Conservation (phyloP, 2,329 filamentous ascomycete genomes). For the Pyricularia sp. region DNA sequence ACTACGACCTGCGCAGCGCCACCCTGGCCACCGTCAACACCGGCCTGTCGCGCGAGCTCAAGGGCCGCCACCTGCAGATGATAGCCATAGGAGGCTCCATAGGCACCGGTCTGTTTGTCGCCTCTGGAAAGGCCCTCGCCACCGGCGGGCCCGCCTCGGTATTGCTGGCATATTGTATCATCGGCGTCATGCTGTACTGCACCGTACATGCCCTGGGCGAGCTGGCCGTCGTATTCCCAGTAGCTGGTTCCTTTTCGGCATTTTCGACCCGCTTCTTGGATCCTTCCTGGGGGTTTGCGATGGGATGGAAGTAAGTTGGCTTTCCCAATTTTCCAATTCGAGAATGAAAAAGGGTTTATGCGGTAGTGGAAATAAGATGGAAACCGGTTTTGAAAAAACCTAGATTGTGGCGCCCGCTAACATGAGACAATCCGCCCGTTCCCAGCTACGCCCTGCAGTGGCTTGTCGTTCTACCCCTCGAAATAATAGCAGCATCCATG, state of each 20-base stretch:
- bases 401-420: neutral
- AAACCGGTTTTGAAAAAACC: neutral
- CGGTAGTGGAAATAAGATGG: neutral
- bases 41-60: slow-evolving; percentile 66
- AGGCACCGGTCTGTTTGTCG: slow-evolving; percentile 82
- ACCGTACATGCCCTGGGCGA: slow-evolving; percentile 89
- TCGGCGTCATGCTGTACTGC: slow-evolving; percentile 83
- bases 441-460: slow-evolving; percentile 75
- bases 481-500: slow-evolving; percentile 79
- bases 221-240: slow-evolving; percentile 80
- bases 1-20: slow-evolving; percentile 46
- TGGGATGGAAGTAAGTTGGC: slow-evolving; percentile 75
- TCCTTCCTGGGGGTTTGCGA: slow-evolving; percentile 89
- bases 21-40: slow-evolving; percentile 69
- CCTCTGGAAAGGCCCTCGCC: slow-evolving; percentile 62
- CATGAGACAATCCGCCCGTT: neutral
- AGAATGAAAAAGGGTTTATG: neutral
- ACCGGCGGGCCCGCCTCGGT: slow-evolving; percentile 70
- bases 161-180: slow-evolving; percentile 66
- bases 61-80: slow-evolving; percentile 88
- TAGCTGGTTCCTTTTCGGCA: slow-evolving; percentile 84
- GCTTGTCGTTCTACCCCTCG: slow-evolving; percentile 73
- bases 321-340: neutral
- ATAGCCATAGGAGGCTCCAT: slow-evolving; percentile 94
- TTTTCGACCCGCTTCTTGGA: slow-evolving; percentile 90